Evolutionary conservation across 768 basidiomycete species (phyloP).

Genomic region (Boletus sp.): DNA sequence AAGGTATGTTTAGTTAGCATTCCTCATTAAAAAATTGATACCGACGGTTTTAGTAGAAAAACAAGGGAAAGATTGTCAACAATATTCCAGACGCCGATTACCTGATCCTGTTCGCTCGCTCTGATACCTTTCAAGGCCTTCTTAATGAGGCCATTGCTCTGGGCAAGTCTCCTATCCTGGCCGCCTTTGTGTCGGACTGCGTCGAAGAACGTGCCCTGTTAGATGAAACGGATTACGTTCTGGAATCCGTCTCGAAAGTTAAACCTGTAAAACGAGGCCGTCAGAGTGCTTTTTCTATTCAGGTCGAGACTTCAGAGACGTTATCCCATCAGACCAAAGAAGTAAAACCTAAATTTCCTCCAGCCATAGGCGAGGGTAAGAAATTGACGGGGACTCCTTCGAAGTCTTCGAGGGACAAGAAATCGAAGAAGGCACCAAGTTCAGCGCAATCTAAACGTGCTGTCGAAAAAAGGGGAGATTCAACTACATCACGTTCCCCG

Average conservation of each 20-base stretch:
- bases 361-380: conserved; percentile 1
- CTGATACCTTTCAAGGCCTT: conserved; percentile 50
- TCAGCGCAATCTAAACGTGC: background rate
- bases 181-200: conserved; percentile 53
- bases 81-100: conserved; percentile 58
- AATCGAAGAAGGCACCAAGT: conserved; percentile 1
- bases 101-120: conserved; percentile 51
- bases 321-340: background rate
- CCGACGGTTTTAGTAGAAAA: conserved; percentile 42
- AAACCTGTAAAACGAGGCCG: conserved; percentile 25
- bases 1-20: conserved; percentile 44
- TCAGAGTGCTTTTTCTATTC: conserved; percentile 13
- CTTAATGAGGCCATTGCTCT: conserved; percentile 32
- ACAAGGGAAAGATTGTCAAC: conserved; percentile 58
- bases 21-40: background rate
- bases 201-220: conserved; percentile 42
- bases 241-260: conserved; percentile 31
- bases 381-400: conserved; percentile 4
- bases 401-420: conserved; percentile 6
- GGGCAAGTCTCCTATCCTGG: conserved; percentile 47
- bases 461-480: conserved; percentile 1
- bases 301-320: conserved; percentile 10
- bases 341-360: conserved; percentile 6
- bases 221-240: conserved; percentile 43
- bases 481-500: conserved; percentile 32